These are phyloP conservation scores for Rhodosporidiobolus sp. DNA, from an alignment of 768 basidiomycete genomes.

Conservation along the genomic window DNA sequence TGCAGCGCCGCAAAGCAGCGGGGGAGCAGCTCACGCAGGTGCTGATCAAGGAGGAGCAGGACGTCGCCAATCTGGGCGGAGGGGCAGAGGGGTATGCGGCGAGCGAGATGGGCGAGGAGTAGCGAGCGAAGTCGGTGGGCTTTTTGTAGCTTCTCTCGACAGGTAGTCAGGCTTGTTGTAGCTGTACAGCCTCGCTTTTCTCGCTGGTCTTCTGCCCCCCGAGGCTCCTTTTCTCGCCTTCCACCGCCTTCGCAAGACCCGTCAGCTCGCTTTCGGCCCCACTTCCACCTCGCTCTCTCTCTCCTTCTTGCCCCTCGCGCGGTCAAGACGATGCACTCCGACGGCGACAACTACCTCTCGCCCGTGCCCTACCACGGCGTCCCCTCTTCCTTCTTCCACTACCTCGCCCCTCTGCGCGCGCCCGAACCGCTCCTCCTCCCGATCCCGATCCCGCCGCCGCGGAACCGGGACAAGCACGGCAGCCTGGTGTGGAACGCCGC, in stretches of 20 bases:
- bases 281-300: not conserved
- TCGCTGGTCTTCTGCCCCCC: no score
- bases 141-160: not conserved
- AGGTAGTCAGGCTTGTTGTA: not conserved
- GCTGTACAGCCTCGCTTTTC: not conserved
- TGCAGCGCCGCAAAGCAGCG: conserved; percentile 3
- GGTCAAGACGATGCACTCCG: not conserved
- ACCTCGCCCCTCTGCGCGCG: conserved; percentile 7
- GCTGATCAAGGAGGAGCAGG: not conserved
- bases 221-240: not conserved
- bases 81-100: not conserved
- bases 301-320: not conserved
- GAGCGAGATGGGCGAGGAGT: not conserved
- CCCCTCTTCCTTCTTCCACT: conserved; percentile 9
- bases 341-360: conserved; percentile 9
- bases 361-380: conserved; percentile 12
- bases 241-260: not conserved
- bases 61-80: not conserved
- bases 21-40: not conserved
- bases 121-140: not conserved
- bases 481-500: conserved; percentile 14
- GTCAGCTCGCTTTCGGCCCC: not conserved
- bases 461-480: not conserved
- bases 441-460: not conserved
- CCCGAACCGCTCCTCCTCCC: not conserved